Evolutionary conservation across 352 stramenopile genomes (phyloP), one percentile per base, ranked within the genome.

Genomic region (Globisporangium middletonii): DNA sequence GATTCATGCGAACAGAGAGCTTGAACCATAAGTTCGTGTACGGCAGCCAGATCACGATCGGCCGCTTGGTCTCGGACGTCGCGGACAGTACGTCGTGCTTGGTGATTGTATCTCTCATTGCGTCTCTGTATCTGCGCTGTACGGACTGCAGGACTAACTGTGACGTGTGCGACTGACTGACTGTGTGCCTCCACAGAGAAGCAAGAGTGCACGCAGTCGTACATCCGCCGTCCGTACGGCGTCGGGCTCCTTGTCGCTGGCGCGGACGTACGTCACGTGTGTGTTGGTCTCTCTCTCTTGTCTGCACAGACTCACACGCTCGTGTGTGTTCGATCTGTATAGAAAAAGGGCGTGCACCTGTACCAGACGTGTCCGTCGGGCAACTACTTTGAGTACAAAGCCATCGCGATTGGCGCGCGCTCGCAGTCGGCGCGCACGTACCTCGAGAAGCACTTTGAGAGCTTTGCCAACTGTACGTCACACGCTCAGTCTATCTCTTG

Each of bases 21-120:
- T 76, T 99, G 55, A 99, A 99, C 77, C 95, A 99, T 87, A 99
- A 99, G 79, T 99, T 99, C 69, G 92, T 99, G 42, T 99, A 99
- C 72, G 96, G 96, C 53, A 97, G 94, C 59, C 75, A 79, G 60
- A 97, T 99, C 60, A 95, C 96, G 18, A 90, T 96, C 11, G 90
- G 93, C 43, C 83, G 95, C 11, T 75, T 99, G 50, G 96, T 99
- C 28, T 90, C 85, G 54, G 95, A 99, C 71, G 73, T 99, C 16
- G 97, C 97, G 7, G 97, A 99, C 81, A 98, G 76, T 68, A 60
- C 47, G 60, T 65, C 11, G 1, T 11, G 11, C 9, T 42, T 23
- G 23, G 16, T 46, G 26, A 12, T 15, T 13, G 23, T 37, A 4
- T 30, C 18, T 53, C 26, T 49, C 38, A 19, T 33, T 28, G 27